Evolutionary conservation across 2,329 filamentous ascomycete species (phyloP), one percentile per base, ranked within the genome.

Genomic region (Penicillium sp.): DNA sequence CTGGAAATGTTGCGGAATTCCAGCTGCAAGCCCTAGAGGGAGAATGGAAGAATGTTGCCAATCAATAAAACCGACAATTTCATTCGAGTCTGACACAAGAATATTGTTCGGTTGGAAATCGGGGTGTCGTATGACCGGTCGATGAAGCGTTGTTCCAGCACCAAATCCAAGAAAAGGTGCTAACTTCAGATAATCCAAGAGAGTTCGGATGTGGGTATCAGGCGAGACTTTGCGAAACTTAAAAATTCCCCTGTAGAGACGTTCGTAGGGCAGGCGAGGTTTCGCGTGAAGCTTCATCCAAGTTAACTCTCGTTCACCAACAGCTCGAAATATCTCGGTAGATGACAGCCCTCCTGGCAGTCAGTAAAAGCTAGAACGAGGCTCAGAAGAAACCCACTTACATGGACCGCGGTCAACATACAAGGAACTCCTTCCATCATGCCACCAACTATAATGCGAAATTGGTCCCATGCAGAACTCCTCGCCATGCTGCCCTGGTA

Each of bases 21-120:
- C 66, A 38, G 64, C 60, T 10, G 60, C 58, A 7, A 70, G 61
- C 41, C 69, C 65, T 19, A 63, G 62, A 3, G 69, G 69, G 3
- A 71, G 62, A 8, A 62, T 52, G 3, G 59, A 41, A 35, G 57
- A 55, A 53, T 73, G 61, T 56, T 73, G 70, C 70, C 69, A 73
- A 50, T 74, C 70, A 42, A 73, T 72, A 9, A 73, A 48, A 34
- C 66, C 50, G 35, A 58, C 58, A 18, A 72, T 63, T 9, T 62
- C 62, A 37, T 59, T 55, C 37, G 65, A 53, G 14, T 61, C 41
- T 14, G 52, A 53, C 4, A 60, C 52, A 18, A 63, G 59, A n/a
- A 33, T 33, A 14, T 33, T 33, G 13, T 33, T 33, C 4, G 13
- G 30, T 33, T 33, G 30, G 13, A 33, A 8, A 33, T 33, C 30